Percentiles rank a stretch among this genome's conserved stretches.
Evolutionary conservation across 352 stramenopile genomes (phyloP).

Genomic region (Globisporangium camurandrum): DNA sequence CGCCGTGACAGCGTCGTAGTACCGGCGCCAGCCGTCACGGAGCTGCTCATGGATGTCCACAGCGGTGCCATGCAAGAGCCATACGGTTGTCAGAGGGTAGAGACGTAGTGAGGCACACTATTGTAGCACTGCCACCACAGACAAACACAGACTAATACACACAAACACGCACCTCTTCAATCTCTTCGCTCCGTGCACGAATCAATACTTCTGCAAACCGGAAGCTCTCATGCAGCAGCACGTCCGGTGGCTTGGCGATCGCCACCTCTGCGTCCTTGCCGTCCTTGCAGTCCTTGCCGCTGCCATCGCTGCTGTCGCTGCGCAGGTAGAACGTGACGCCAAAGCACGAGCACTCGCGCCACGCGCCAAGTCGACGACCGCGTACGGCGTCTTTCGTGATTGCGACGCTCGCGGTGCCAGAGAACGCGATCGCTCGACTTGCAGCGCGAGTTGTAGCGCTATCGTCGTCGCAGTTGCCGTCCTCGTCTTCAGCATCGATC

Average conservation of each 20-base stretch:
- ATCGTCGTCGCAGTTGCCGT: no score
- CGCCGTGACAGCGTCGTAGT: slow-evolving; percentile 42
- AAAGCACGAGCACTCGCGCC: slow-evolving; percentile 48
- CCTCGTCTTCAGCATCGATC: slow-evolving; percentile 40
- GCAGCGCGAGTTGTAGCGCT: no score
- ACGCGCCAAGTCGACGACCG: slow-evolving; percentile 30
- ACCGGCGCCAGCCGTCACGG: slow-evolving; percentile 42
- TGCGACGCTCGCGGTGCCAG: slow-evolving; percentile 15
- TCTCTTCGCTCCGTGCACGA: slow-evolving; percentile 44
- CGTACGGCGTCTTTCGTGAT: slow-evolving; percentile 37
- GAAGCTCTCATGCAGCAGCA: slow-evolving; percentile 37
- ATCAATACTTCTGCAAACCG: slow-evolving; percentile 51
- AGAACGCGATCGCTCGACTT: slow-evolving; percentile 41
- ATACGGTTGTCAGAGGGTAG: not conserved
- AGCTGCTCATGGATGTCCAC: slow-evolving; percentile 15
- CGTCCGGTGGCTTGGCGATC: slow-evolving; percentile 46
- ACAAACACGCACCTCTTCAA: slow-evolving; percentile 29
- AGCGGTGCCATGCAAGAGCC: not conserved
- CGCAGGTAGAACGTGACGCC: slow-evolving; percentile 51
- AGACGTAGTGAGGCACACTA: not conserved
- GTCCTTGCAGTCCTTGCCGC: not conserved
- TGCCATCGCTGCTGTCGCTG: slow-evolving; percentile 11
- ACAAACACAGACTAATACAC: not conserved
- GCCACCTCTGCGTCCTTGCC: slow-evolving; percentile 10
- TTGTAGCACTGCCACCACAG: not conserved